Percentiles rank a stretch among this genome's conserved stretches.
phyloP scores from a whole-genome alignment of 352 stramenopile species.

The Phytopythium helicoides region DNA sequence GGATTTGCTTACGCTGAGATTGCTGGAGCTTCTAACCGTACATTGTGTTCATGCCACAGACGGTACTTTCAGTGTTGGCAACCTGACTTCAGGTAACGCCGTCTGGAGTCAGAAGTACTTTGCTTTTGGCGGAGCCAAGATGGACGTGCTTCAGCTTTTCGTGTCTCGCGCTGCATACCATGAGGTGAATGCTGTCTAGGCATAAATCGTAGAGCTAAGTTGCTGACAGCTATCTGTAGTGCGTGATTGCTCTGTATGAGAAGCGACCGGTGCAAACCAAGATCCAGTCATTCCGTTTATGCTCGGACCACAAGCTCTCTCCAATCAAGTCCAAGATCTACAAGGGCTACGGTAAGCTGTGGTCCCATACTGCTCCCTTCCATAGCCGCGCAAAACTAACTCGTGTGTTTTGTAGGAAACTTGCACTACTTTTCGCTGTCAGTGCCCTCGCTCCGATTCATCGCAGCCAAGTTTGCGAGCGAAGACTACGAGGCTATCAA shows the following conservation, averaged over 20 bases:
- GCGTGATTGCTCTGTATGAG: slow-evolving; percentile 83
- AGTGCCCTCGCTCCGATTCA: slow-evolving; percentile 76
- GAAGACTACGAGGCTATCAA: slow-evolving; percentile 83
- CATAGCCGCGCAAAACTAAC: background rate
- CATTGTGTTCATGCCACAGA: slow-evolving; percentile 31
- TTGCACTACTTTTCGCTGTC: slow-evolving; percentile 84
- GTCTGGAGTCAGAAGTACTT: slow-evolving; percentile 81
- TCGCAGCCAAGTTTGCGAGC: slow-evolving; percentile 81
- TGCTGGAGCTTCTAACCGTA: slow-evolving; percentile 11
- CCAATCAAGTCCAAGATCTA: slow-evolving; percentile 89
- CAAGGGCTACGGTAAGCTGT: slow-evolving; percentile 66
- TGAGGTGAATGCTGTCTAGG: slow-evolving; percentile 39
- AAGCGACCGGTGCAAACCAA: slow-evolving; percentile 78
- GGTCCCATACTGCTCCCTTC: no score
- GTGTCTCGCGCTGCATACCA: slow-evolving; percentile 80
- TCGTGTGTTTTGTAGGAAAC: slow-evolving; percentile 35
- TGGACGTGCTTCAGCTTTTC: slow-evolving; percentile 84
- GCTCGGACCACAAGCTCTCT: slow-evolving; percentile 81
- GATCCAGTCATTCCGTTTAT: slow-evolving; percentile 83
- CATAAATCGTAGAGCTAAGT: no score
- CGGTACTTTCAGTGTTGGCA: slow-evolving; percentile 81
- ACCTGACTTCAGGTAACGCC: slow-evolving; percentile 74
- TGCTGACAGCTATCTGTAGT: slow-evolving; percentile 23
- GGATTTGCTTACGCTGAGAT: background rate
- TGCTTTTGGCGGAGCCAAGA: slow-evolving; percentile 74